Conservation (phyloP, 2,329 filamentous ascomycete genomes). For the Gliomastix tumulicola region DNA sequence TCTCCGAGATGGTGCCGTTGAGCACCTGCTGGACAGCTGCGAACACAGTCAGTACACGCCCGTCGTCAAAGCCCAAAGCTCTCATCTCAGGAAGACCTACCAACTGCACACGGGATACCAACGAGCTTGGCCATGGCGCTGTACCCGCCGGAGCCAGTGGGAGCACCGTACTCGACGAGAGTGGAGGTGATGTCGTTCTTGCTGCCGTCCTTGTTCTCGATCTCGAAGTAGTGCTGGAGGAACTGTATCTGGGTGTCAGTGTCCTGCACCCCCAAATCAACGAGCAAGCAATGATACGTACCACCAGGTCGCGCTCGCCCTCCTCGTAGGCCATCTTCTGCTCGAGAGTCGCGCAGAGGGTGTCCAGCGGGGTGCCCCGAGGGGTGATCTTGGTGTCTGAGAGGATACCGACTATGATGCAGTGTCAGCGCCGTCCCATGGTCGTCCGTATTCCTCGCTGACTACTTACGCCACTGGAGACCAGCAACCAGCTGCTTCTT, state of each 20-base stretch:
- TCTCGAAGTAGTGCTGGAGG: slow-evolving; percentile 76
- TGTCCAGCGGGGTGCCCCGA: slow-evolving; percentile 76
- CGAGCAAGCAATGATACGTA: too few relatives aligned
- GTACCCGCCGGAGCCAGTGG: slow-evolving; percentile 72
- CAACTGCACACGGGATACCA: slow-evolving; percentile 54
- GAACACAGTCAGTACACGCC: too few relatives aligned
- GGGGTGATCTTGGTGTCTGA: slow-evolving; percentile 63
- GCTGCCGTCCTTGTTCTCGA: slow-evolving; percentile 73
- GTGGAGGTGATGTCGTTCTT: slow-evolving; percentile 75
- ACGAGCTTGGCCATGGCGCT: slow-evolving; percentile 79
- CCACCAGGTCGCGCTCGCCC: slow-evolving; percentile 77
- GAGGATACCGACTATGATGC: slow-evolving; percentile 59
- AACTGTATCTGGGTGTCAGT: too few relatives aligned
- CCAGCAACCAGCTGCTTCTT: slow-evolving; percentile 64
- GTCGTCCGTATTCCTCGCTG: too few relatives aligned
- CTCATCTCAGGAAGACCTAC: slow-evolving; percentile 8
- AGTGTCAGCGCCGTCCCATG: too few relatives aligned
- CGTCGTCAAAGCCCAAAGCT: too few relatives aligned
- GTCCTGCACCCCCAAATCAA: too few relatives aligned
- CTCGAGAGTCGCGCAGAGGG: slow-evolving; percentile 83
- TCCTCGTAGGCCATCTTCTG: slow-evolving; percentile 85
- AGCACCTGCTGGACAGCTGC: slow-evolving; percentile 73
- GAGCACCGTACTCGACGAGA: slow-evolving; percentile 74
- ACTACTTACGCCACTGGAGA: slow-evolving; percentile 68
- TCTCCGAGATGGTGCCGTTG: slow-evolving; percentile 64